Conservation (phyloP, 257 asterid species). For the Ilex asprella region DNA sequence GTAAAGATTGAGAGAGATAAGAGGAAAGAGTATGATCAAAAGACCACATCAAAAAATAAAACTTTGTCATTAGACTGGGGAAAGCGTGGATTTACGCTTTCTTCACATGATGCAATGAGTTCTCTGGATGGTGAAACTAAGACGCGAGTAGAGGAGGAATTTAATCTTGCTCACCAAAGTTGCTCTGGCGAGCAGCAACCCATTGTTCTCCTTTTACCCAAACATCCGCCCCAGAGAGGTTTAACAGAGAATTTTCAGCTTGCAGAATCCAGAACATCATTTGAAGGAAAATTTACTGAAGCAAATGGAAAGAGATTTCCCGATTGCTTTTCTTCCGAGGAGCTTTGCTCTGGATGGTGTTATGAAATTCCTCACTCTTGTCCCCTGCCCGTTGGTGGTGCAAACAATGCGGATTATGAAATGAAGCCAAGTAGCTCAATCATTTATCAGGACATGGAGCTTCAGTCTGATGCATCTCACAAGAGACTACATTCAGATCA, state of each 20-base stretch:
- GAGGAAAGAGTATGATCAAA: conserved; percentile 30
- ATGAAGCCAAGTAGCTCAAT: conserved; percentile 16
- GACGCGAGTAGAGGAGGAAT: conserved; percentile 19
- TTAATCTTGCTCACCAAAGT: conserved; percentile 19
- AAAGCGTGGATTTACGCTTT: conserved; percentile 18
- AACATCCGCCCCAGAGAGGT: conserved; percentile 29
- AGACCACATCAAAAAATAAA: conserved; percentile 23
- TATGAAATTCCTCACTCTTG: conserved; percentile 49
- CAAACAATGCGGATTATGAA: conserved; percentile 7
- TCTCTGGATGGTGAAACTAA: conserved; percentile 22
- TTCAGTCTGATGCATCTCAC: conserved; percentile 16
- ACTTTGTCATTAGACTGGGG: conserved; percentile 20
- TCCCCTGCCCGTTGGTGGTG: conserved; percentile 42
- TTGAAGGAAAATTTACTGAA: conserved; percentile 37
- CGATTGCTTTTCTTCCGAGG: conserved; percentile 43
- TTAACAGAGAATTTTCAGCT: conserved; percentile 33
- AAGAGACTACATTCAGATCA: conserved; percentile 16
- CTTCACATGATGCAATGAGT: conserved; percentile 20
- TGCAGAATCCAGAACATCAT: conserved; percentile 37
- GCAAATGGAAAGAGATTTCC: conserved; percentile 30
- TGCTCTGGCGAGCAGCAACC: conserved; percentile 30
- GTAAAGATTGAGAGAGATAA: conserved; percentile 24
- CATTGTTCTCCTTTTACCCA: conserved; percentile 38
- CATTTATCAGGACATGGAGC: conserved; percentile 19
- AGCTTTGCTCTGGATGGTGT: conserved; percentile 23